Base-by-base conservation (phyloP, 805 yeast genomes). In the Pichia gijzeniarum region DNA sequence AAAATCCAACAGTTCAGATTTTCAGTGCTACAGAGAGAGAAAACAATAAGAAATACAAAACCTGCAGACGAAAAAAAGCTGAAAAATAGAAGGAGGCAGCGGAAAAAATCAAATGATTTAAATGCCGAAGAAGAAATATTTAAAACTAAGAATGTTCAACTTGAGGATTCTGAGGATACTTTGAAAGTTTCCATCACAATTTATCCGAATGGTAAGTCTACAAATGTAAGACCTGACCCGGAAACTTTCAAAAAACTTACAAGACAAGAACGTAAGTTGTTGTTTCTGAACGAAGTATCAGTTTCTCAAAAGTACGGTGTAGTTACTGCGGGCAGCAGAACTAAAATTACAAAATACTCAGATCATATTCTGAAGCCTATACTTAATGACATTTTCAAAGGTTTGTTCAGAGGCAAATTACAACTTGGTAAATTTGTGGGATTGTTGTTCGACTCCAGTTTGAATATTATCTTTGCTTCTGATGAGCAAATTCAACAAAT, bases 141-240 rank as follows among this genome's bases (percentile, higher is more conserved):
- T 18, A 48, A 31, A 18, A 21, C 22, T 31, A 16, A 38, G 28
- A 33, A 25, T 32, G 25, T 42, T 28, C 19, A 36, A 6, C 34
- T 39, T 13, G 44, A 31, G 30, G 14, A 25, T 14, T 20, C 18
- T n/a, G 22, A 38, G 36, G 47, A 53, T 30, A 20, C 30, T 2
- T 30, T 43, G 42, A 31, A 45, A 19, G 30, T 50, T 27, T 36
- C 45, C 2, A 44, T 50, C 4, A 47, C 43, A 4, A 31, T 50
- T 25, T 50, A 50, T 22, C 53, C 53, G 8, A 42, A 44, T 31
- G 53, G 53, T 14, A 47, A 43, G 14, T 38, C 34, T 35, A 12
- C 18, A 20, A 44, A 40, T 10, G 45, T 40, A n/a, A 36, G 40
- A 17, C 5, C 20, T 5, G 40, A 44, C 16, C 13, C 7, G 18